A percentile compares a stretch with the other conserved stretches of the same genome.
Evolutionary conservation across 2,329 filamentous ascomycete species (phyloP).

Genomic region (Sphaerulina vaccinii): DNA sequence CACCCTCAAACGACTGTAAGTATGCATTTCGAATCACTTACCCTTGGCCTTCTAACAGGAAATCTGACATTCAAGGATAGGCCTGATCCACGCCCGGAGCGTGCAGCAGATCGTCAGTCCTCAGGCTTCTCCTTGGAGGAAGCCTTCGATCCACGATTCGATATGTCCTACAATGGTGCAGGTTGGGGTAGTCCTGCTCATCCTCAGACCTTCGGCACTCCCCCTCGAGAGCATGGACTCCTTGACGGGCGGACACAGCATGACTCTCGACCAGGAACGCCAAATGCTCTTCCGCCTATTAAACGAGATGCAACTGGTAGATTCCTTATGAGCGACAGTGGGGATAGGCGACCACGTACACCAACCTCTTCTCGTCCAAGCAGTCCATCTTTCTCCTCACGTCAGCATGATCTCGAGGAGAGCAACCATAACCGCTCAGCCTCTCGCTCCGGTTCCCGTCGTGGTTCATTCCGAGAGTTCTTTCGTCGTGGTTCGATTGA

Average conservation of each 20-base stretch:
- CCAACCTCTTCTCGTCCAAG: too few species aligned
- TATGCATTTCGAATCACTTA: not conserved
- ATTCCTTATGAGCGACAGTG: too few species aligned
- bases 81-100: constrained; percentile 5
- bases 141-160: not conserved
- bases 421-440: not conserved
- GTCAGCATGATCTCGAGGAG: not conserved
- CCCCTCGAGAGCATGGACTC: not conserved
- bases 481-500: constrained; percentile 16
- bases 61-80: constrained; percentile 5
- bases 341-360: too few species aligned
- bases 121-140: constrained; percentile 3
- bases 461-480: constrained; percentile 10
- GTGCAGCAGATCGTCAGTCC: not conserved
- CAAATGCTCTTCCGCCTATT: not conserved
- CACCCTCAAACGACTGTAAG: not conserved
- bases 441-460: constrained; percentile 3
- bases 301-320: too few species aligned
- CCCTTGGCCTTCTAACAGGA: not conserved
- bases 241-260: too few species aligned
- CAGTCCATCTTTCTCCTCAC: too few species aligned
- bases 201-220: not conserved
- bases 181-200: not conserved
- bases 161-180: not conserved
- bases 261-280: not conserved